Base-by-base conservation (phyloP, 2,329 filamentous ascomycete genomes). In the Fusarium xyrophilum region DNA sequence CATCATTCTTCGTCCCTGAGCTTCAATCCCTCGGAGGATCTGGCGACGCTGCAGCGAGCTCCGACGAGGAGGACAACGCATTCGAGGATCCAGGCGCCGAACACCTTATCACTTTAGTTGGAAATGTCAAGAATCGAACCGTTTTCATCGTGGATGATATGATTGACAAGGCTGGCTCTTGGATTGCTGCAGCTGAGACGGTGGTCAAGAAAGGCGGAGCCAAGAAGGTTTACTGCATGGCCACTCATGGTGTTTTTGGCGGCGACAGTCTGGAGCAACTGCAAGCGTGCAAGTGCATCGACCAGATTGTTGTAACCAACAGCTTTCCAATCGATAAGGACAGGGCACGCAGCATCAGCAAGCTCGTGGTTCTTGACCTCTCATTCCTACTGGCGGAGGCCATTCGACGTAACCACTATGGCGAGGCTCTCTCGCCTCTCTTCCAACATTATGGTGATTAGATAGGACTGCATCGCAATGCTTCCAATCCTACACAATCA, bases 131-230 rank as follows among this genome's bases (percentile, higher is more conserved):
- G 76, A 89, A 93, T 76, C 89, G 93, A 61, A 90, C 93, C 0
- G 96, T 98, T 56, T 91, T 99, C 77, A 93, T 99, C 65, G 92
- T 99, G 51, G 96, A 99, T 78, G 96, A 99, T 78, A 98, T 99
- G 92, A 97, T 99, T 75, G 96, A 99, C 82, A 97, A 97, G 82
- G 90, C 93, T 13, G 93, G 91, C 17, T 97, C 93, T 10, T 99
- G 96, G 96, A 96, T 99, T 71, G 95, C 95, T 9, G 96, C 96
- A 10, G 96, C 96, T 15, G 96, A 99, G 83, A 97, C 94, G 2
- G 95, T 97, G 4, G 92, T 97, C 55, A 98, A 98, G 84, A 89
- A 91, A 68, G 96, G 96, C 69, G 88, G 89, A 44, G 96, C 96
- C 2, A 97, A 92, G 73, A 96, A 92, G 79, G 96, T 99, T 36